These are phyloP conservation scores for Trichocomaceae sp. DNA, from an alignment of 2,329 filamentous ascomycete species.

Conservation along the genomic window DNA sequence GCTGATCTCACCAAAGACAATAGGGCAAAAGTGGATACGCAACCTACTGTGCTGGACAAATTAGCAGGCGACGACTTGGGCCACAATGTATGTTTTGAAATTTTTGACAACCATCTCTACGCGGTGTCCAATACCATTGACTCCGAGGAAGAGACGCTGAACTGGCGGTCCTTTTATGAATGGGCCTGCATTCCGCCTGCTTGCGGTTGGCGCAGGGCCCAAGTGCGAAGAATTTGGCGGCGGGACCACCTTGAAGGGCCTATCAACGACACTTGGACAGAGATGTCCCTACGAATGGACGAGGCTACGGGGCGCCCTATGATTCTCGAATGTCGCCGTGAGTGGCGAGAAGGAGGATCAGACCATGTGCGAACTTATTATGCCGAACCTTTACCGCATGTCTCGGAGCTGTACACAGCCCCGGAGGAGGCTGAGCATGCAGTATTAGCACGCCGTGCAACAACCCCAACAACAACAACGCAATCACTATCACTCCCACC, in stretches of 20 bases:
- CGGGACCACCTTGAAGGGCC: slow-evolving; percentile 63
- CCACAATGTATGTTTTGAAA: slow-evolving; percentile 63
- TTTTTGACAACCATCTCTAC: slow-evolving; percentile 61
- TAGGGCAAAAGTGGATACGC: slow-evolving; percentile 34
- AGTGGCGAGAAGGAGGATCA: slow-evolving; percentile 55
- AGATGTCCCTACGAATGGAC: slow-evolving; percentile 56
- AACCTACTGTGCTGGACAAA: slow-evolving; percentile 48
- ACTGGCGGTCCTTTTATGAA: slow-evolving; percentile 64
- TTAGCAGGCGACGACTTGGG: slow-evolving; percentile 61
- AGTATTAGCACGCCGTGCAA: neutral
- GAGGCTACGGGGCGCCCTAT: slow-evolving; percentile 52
- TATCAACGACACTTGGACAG: slow-evolving; percentile 68
- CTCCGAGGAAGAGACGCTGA: slow-evolving; percentile 56
- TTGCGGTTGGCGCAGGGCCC: slow-evolving; percentile 36
- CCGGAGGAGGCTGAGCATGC: slow-evolving; percentile 3
- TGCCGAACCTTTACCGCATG: slow-evolving; percentile 36
- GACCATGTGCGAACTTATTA: slow-evolving; percentile 62
- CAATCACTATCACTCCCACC: neutral
- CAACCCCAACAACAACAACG: neutral
- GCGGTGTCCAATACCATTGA: slow-evolving; percentile 60
- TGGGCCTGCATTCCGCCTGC: slow-evolving; percentile 57
- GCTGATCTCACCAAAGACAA: slow-evolving; percentile 40
- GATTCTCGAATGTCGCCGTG: slow-evolving; percentile 62
- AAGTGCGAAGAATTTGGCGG: slow-evolving; percentile 54
- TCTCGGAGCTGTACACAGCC: slow-evolving; percentile 16